Base-by-base conservation (phyloP, 2,329 filamentous ascomycete genomes). In the Diaporthe velutina region DNA sequence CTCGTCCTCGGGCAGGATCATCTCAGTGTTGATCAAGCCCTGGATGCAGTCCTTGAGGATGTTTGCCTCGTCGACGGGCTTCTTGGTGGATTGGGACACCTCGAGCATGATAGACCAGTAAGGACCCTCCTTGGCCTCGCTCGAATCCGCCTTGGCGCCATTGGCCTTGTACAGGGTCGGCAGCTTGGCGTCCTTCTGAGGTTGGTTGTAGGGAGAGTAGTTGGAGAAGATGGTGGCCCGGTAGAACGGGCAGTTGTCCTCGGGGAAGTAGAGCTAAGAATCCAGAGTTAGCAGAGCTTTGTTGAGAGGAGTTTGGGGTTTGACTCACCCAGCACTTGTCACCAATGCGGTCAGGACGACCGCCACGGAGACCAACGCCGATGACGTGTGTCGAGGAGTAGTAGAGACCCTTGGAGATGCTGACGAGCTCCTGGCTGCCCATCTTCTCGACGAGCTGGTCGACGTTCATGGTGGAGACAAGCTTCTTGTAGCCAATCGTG, bases 81-180 rank as follows among this genome's bases (percentile, higher is more conserved):
- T 99, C 93, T 98, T 92, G 82, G 91, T 91, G 42, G 96, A 98
- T 87, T 99, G 95, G 42, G 97, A 98, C 76, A 99, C 94, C 87
- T 99, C 97, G 80, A 99, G 88, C 97, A 99, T 99, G 89, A 99
- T 97, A 78, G 96, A 98, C 97, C 97, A 99, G 92, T 99, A 99
- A 55, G 97, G 97, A 45, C 97, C 97, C 81, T 94, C 91, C 88
- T 97, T 90, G 76, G 95, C 86, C 81, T 94, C 92, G 68, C 88
- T 89, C 79, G 91, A 94, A 76, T 88, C 85, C 74, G 95, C 91
- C 87, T 95, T 95, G 85, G 92, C 94, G 84, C 97, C 97, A 81
- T 98, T 90, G 74, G 94, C 97, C 55, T 96, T 90, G 84, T 96
- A 94, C 79, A 95, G 87, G 30, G 97, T 98, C 52, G 95, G 91